These are phyloP conservation scores for Prosopis cineraria DNA, from an alignment of 306 rosid genomes.

Conservation along the genomic window DNA sequence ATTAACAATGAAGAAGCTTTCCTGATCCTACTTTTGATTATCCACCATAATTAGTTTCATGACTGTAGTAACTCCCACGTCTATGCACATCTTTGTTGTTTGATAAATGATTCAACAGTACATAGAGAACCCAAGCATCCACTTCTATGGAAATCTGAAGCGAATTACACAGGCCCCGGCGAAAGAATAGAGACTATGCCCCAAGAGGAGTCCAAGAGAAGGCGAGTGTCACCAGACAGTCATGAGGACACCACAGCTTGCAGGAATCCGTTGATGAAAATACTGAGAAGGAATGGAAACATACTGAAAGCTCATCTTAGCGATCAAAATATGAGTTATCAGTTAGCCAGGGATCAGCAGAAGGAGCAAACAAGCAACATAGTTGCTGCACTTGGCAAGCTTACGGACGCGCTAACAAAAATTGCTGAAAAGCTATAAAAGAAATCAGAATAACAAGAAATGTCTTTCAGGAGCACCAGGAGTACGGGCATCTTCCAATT, in stretches of 20 bases:
- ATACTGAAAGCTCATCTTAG: constrained; percentile 49
- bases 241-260: constrained; percentile 30
- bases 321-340: constrained; percentile 44
- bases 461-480: neutral
- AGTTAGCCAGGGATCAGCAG: constrained; percentile 57
- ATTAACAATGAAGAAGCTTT: neutral
- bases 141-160: constrained; percentile 18
- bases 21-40: neutral
- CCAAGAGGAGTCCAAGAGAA: constrained; percentile 49
- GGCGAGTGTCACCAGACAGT: constrained; percentile 36
- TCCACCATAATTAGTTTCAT: too few species aligned
- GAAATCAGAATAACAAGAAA: constrained; percentile 24
- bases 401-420: constrained; percentile 55
- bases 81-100: neutral
- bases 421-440: constrained; percentile 59
- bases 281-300: constrained; percentile 44
- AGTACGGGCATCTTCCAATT: constrained; percentile 21
- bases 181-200: constrained; percentile 30
- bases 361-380: constrained; percentile 49
- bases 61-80: neutral
- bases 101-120: constrained; percentile 10
- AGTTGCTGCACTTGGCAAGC: constrained; percentile 51
- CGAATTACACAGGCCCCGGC: constrained; percentile 40
- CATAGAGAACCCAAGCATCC: neutral
- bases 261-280: constrained; percentile 35